phyloP scores from a whole-genome alignment of 768 basidiomycete species.

The Suillus fuscotomentosus region DNA sequence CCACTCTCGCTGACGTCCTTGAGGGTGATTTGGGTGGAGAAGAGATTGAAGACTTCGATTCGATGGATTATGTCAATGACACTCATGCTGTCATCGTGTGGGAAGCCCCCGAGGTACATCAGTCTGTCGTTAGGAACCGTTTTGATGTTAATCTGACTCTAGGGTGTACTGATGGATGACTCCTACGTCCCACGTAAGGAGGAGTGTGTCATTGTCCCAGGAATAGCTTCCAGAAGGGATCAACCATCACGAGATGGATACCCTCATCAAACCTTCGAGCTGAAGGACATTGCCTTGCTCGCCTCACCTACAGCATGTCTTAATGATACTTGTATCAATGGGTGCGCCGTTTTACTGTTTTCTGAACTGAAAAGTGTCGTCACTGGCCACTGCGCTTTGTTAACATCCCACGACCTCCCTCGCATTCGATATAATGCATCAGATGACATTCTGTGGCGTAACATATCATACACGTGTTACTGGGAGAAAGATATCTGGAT shows the following conservation, averaged over 20 bases:
- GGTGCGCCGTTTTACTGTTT: slow-evolving; percentile 9
- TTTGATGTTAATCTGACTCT: not conserved
- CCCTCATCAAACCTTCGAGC: slow-evolving; percentile 7
- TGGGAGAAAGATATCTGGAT: slow-evolving; percentile 36
- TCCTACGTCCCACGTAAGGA: not conserved
- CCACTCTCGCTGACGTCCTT: slow-evolving; percentile 6
- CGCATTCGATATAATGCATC: not conserved
- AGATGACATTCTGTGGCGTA: slow-evolving; percentile 21
- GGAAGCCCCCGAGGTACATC: not conserved
- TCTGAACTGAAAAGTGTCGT: not conserved
- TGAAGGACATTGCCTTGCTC: slow-evolving; percentile 3
- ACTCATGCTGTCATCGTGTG: not conserved
- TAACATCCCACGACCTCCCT: slow-evolving; percentile 13
- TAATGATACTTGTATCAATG: slow-evolving; percentile 12
- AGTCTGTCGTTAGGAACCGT: not conserved
- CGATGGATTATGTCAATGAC: not conserved
- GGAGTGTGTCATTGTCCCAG: not conserved
- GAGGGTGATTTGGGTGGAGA: slow-evolving; percentile 3
- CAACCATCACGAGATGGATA: not conserved
- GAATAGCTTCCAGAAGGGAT: not conserved
- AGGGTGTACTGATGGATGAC: not conserved
- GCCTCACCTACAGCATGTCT: slow-evolving; percentile 1
- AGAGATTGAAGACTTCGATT: not conserved
- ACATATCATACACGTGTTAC: slow-evolving; percentile 14
- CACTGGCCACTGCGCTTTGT: not conserved